Percentiles rank a stretch among this genome's conserved stretches.
phyloP scores from a whole-genome alignment of 2,329 filamentous ascomycete species.

The Botrytis cinerea region DNA sequence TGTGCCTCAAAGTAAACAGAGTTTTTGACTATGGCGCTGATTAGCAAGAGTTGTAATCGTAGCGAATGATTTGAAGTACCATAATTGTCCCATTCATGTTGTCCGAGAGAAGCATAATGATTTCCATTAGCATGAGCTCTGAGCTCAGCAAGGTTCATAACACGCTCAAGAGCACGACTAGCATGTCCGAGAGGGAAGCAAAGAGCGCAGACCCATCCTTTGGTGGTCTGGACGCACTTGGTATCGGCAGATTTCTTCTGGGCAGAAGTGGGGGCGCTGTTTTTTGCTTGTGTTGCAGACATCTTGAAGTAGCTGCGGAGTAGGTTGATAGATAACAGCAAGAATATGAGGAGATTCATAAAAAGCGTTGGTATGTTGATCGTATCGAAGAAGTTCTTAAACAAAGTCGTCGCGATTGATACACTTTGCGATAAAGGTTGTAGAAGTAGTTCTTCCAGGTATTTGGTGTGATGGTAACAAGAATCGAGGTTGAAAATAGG shows the following conservation, averaged over 20 bases:
- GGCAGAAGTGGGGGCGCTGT: neutral
- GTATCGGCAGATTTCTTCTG: neutral
- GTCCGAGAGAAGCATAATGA: conserved; percentile 9
- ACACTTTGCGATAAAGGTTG: neutral
- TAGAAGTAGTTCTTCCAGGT: neutral
- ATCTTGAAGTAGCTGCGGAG: neutral
- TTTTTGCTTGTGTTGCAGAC: neutral
- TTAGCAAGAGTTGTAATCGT: neutral
- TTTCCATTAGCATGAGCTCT: neutral
- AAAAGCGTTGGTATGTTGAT: neutral
- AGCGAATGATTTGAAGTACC: neutral
- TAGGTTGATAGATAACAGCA: neutral
- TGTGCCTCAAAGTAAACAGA: conserved; percentile 19
- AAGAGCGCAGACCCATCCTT: conserved; percentile 21
- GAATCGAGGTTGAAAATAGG: neutral
- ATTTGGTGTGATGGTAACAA: neutral
- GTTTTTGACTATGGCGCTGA: neutral
- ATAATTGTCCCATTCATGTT: conserved; percentile 1
- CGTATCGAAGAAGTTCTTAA: neutral
- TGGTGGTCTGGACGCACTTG: conserved; percentile 12
- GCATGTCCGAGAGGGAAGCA: conserved; percentile 13
- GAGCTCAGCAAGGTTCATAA: neutral
- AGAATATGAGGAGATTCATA: neutral
- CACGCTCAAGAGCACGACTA: conserved; percentile 10
- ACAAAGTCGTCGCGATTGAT: neutral